phyloP scores from a whole-genome alignment of 75 land plant species.

The Adiantum capillusveneris region DNA sequence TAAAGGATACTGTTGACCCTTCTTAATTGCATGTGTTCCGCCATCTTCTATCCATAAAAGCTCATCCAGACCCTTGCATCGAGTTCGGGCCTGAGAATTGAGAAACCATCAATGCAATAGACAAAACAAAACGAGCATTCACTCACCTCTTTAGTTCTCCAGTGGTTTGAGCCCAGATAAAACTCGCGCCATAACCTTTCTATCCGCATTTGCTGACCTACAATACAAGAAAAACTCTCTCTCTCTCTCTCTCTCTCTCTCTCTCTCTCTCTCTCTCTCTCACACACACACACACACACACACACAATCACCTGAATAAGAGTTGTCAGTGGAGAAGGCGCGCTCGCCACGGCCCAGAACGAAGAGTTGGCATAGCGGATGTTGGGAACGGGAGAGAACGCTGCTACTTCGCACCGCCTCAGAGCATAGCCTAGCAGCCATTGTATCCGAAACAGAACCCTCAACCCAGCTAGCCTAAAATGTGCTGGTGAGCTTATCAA shows the following conservation, averaged over 20 bases:
- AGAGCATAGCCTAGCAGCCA: too few relatives aligned
- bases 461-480: too few relatives aligned
- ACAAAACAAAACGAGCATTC: not conserved
- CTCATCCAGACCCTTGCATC: not conserved
- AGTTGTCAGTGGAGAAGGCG: slow-evolving; percentile 1
- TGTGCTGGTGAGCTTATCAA: too few relatives aligned
- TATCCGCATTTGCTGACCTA: slow-evolving; percentile 1
- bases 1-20: not conserved
- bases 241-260: slow-evolving; percentile 1
- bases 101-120: not conserved
- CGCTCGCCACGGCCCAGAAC: not conserved
- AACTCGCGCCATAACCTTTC: slow-evolving; percentile 3
- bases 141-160: slow-evolving; percentile 4
- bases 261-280: slow-evolving; percentile 2
- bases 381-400: too few relatives aligned
- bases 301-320: not conserved
- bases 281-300: not conserved
- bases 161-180: slow-evolving; percentile 1
- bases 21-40: slow-evolving; percentile 1
- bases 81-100: not conserved
- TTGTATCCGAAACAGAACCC: too few relatives aligned
- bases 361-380: too few relatives aligned
- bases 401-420: too few relatives aligned
- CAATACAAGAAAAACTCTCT: not conserved
- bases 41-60: slow-evolving; percentile 2